A percentile compares a stretch with the other conserved stretches of the same genome.
Evolutionary conservation across 2,329 filamentous ascomycete species (phyloP).

Genomic region (Sarocladium oryzae): DNA sequence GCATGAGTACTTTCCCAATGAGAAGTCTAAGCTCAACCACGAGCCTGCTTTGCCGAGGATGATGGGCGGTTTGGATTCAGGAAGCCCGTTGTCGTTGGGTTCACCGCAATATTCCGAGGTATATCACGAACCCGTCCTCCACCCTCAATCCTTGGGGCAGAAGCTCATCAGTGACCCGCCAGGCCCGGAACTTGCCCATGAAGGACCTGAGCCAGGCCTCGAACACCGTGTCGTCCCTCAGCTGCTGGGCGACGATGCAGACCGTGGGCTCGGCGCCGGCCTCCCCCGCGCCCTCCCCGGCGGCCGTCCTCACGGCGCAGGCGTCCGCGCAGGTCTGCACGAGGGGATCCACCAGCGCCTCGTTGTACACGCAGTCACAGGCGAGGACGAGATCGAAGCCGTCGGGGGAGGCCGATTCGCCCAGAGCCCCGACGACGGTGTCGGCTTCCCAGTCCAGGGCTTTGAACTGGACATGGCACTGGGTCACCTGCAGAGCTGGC

Average conservation of each 20-base stretch:
- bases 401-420: conserved; percentile 22
- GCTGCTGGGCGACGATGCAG: conserved; percentile 81
- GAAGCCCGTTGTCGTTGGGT: too few species aligned
- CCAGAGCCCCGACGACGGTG: conserved; percentile 28
- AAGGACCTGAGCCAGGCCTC: conserved; percentile 73
- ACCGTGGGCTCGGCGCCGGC: conserved; percentile 46
- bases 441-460: conserved; percentile 80
- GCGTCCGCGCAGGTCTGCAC: conserved; percentile 74
- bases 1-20: too few species aligned
- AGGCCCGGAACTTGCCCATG: conserved; percentile 59
- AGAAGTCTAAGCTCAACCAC: too few species aligned
- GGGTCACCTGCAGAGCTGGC: neutral
- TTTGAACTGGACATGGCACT: conserved; percentile 44
- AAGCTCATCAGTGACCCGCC: conserved; percentile 63
- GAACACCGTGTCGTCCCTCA: conserved; percentile 79
- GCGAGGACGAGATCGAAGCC: conserved; percentile 68
- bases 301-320: conserved; percentile 49
- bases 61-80: too few species aligned
- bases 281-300: conserved; percentile 12
- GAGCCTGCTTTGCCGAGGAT: too few species aligned
- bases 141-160: conserved; percentile 53
- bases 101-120: conserved; percentile 60
- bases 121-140: conserved; percentile 72
- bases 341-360: conserved; percentile 72
- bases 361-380: conserved; percentile 95